A percentile compares a stretch with the other conserved stretches of the same genome.
phyloP scores from a whole-genome alignment of 2,329 filamentous ascomycete genomes.

The Scedosporium minutisporum region DNA sequence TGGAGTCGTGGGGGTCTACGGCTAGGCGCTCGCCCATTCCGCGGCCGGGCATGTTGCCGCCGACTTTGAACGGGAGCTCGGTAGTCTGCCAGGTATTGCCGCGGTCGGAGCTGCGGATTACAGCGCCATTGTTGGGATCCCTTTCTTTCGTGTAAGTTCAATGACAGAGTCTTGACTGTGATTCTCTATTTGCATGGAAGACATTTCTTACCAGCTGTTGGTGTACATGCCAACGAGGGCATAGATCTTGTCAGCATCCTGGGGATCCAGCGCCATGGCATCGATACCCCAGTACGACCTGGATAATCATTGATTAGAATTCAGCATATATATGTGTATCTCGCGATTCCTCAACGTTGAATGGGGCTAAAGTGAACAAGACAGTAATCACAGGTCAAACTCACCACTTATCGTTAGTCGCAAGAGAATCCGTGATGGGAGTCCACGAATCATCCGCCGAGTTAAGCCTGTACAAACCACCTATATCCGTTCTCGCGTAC shows the following conservation, averaged over 20 bases:
- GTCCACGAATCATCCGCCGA: constrained; percentile 43
- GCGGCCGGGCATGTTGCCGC: constrained; percentile 52
- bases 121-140: constrained; percentile 45
- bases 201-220: constrained; percentile 35
- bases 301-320: constrained; percentile 6
- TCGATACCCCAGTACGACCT: constrained; percentile 49
- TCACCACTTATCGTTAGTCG: constrained; percentile 34
- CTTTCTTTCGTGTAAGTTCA: constrained; percentile 10
- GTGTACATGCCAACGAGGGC: constrained; percentile 49
- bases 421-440: constrained; percentile 37
- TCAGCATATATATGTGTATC: background rate
- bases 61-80: constrained; percentile 47
- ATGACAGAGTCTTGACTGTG: background rate
- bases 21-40: constrained; percentile 50
- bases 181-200: background rate
- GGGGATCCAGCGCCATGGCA: constrained; percentile 44
- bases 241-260: constrained; percentile 41
- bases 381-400: background rate
- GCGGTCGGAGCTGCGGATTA: constrained; percentile 43
- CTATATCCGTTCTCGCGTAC: constrained; percentile 48
- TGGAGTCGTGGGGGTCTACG: constrained; percentile 46
- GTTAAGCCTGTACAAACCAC: constrained; percentile 46
- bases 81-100: constrained; percentile 42
- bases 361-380: too few relatives aligned
- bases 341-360: background rate